phyloP scores from a whole-genome alignment of 805 yeast species.

The Wickerhamiella spandovensis region DNA sequence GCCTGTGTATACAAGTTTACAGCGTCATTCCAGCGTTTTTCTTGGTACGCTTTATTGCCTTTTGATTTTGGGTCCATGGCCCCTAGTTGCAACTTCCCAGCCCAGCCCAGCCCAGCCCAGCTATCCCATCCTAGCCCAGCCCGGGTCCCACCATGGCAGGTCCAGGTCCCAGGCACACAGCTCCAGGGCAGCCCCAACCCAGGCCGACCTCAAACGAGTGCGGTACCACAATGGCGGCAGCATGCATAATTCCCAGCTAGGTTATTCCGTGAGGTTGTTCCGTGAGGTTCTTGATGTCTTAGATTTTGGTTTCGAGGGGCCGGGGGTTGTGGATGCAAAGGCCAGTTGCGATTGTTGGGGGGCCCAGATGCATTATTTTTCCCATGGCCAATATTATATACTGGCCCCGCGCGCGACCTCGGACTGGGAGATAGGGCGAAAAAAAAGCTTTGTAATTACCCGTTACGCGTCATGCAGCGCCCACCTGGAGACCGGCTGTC shows the following conservation, averaged over 20 bases:
- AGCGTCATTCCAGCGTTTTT: constrained; percentile 8
- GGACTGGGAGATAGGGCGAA: neutral
- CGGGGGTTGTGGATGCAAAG: too few species aligned
- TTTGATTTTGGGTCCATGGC: constrained; percentile 10
- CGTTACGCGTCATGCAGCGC: constrained; percentile 8
- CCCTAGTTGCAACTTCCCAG: neutral
- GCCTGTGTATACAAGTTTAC: constrained; percentile 12
- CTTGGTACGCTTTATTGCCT: constrained; percentile 12
- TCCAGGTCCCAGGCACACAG: too few species aligned
- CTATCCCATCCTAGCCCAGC: neutral
- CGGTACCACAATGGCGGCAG: neutral
- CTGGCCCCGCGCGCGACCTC: too few species aligned
- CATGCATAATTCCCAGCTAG: too few species aligned
- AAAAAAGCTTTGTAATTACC: constrained; percentile 1
- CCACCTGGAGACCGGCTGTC: constrained; percentile 8
- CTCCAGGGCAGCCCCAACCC: neutral
- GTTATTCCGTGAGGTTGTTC: too few species aligned
- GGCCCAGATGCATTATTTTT: too few species aligned
- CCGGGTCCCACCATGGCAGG: too few species aligned
- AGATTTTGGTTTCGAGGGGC: too few species aligned
- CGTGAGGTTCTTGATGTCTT: too few species aligned
- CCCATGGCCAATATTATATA: too few species aligned
- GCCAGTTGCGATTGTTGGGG: too few species aligned
- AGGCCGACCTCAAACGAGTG: neutral
- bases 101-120: neutral